A percentile compares a stretch with the other conserved stretches of the same genome.
These are phyloP conservation scores for Dalbergia cultrata DNA, from an alignment of 306 rosid species.

Conservation along the genomic window DNA sequence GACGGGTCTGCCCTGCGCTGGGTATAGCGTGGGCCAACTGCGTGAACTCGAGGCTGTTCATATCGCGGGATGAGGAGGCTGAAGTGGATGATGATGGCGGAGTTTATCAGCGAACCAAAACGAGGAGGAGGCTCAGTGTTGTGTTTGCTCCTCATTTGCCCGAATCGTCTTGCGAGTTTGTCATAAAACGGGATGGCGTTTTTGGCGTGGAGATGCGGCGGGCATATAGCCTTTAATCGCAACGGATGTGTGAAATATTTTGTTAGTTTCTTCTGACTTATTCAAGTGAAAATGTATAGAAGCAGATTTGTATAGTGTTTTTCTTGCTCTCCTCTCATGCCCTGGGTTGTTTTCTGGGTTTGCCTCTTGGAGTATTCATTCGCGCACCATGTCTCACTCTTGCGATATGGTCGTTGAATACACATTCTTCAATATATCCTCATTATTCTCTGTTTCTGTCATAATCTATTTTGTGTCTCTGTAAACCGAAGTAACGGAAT, in stretches of 20 bases:
- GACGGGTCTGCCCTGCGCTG: constrained; percentile 81
- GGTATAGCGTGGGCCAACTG: constrained; percentile 95
- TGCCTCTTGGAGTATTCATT: too few relatives aligned
- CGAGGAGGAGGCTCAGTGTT: constrained; percentile 65
- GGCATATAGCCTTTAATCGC: neutral
- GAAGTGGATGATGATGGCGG: constrained; percentile 30
- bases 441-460: neutral
- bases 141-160: constrained; percentile 92
- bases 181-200: constrained; percentile 37
- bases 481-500: neutral
- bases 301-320: constrained; percentile 13
- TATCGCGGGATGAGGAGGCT: constrained; percentile 62
- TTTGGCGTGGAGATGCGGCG: constrained; percentile 25
- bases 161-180: constrained; percentile 49
- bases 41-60: constrained; percentile 81
- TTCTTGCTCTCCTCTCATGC: neutral
- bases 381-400: too few relatives aligned
- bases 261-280: neutral
- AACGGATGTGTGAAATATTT: neutral
- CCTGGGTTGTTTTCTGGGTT: too few relatives aligned
- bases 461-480: neutral
- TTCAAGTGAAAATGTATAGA: neutral
- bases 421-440: too few relatives aligned
- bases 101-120: constrained; percentile 33
- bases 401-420: too few relatives aligned